A percentile compares a stretch with the other conserved stretches of the same genome.
These are phyloP conservation scores for Trichosporon asahii DNA, from an alignment of 1,284 basidiomycete species.

Conservation along the genomic window DNA sequence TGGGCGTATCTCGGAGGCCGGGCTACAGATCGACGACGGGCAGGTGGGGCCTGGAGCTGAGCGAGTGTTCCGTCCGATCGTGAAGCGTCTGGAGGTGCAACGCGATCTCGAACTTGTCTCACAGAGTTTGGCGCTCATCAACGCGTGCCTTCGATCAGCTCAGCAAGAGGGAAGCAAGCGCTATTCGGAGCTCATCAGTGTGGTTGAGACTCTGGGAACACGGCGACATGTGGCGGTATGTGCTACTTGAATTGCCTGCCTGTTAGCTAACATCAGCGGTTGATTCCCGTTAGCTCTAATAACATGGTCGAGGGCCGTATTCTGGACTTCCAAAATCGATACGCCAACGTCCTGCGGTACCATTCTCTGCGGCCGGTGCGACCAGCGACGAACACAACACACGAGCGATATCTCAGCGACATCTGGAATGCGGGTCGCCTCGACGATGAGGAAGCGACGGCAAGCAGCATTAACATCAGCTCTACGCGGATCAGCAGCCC, in stretches of 20 bases:
- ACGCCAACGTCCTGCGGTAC: conserved; percentile 73
- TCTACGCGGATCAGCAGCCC: conserved; percentile 41
- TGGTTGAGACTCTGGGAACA: conserved; percentile 71
- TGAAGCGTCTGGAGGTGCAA: conserved; percentile 67
- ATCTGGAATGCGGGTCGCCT: conserved; percentile 63
- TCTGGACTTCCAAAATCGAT: conserved; percentile 86
- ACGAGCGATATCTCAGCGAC: conserved; percentile 63
- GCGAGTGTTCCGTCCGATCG: conserved; percentile 55
- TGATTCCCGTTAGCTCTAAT: conserved; percentile 70
- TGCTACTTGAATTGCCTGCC: conserved; percentile 17
- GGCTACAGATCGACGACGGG: conserved; percentile 60
- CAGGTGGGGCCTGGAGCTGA: conserved; percentile 28
- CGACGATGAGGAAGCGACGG: conserved; percentile 22
- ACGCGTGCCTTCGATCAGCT: conserved; percentile 57
- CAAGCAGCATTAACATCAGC: conserved; percentile 3
- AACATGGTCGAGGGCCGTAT: conserved; percentile 78
- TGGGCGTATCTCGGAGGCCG: conserved; percentile 68
- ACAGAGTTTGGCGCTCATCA: conserved; percentile 85
- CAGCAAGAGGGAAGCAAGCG: conserved; percentile 37
- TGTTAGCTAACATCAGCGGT: conserved; percentile 57
- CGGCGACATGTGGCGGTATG: conserved; percentile 78
- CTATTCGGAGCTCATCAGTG: conserved; percentile 37
- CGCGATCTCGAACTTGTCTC: conserved; percentile 79
- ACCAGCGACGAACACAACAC: conserved; percentile 61
- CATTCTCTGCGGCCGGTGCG: conserved; percentile 75